Percentiles rank a stretch among this genome's conserved stretches.
Conservation (phyloP, 805 yeast genomes). For the Starmera dryadoides region DNA sequence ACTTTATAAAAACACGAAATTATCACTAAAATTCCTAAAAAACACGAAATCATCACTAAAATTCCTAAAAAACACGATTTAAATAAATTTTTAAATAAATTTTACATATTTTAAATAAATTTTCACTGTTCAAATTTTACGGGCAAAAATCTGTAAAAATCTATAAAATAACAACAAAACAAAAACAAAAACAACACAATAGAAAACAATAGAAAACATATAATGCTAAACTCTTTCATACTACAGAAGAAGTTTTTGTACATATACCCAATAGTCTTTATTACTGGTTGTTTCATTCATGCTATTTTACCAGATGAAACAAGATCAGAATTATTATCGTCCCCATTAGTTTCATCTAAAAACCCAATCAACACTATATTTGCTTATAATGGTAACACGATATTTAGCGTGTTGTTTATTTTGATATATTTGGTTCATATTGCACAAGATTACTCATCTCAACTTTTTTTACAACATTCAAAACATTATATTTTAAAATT, state of each 20-base stretch:
- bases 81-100: too few species aligned
- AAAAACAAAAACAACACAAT: too few species aligned
- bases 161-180: too few species aligned
- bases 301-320: not conserved
- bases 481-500: slow-evolving; percentile 20
- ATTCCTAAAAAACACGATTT: too few species aligned
- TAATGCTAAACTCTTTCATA: not conserved
- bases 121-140: too few species aligned
- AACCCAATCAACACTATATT: slow-evolving; percentile 22
- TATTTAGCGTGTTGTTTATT: slow-evolving; percentile 17
- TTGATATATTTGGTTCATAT: slow-evolving; percentile 11
- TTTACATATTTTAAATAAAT: too few species aligned
- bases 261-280: not conserved
- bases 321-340: not conserved
- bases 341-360: not conserved
- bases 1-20: too few species aligned
- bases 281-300: not conserved
- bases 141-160: too few species aligned
- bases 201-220: too few species aligned
- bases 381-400: slow-evolving; percentile 27
- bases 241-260: not conserved
- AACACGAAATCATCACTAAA: too few species aligned
- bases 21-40: too few species aligned
- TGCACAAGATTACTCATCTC: not conserved
- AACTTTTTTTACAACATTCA: slow-evolving; percentile 2